Base-by-base conservation (phyloP, 495 filamentous ascomycete genomes). In the Penicillium canariense region DNA sequence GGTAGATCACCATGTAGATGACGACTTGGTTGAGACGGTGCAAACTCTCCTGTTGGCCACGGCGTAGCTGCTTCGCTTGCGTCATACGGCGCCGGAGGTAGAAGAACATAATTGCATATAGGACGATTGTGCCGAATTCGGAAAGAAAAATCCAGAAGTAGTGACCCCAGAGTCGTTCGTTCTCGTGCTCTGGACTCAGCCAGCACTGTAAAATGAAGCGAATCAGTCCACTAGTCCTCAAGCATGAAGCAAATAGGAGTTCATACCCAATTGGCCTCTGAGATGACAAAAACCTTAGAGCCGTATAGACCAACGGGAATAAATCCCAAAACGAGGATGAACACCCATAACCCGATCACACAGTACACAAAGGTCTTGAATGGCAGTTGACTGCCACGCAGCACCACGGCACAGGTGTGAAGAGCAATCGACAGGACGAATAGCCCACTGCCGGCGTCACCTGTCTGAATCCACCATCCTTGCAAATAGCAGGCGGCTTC, bases 101-200 rank as follows among this genome's bases (percentile, higher is more conserved):
- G 58, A 86, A 57, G 71, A 82, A 87, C 64, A 88, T 81, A 59
- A 84, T 63, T 1, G 69, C 67, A 68, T 91, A 91, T 22, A 90
- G 76, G 17, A 81, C 53, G 50, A 84, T 70, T 14, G 84, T 88
- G 5, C 81, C 61, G 58, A 84, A 81, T 56, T 89, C 80, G 54
- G 79, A 68, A 51, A 89, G 68, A 68, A 90, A 89, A 64, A 90
- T 87, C 80, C 84, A 91, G 53, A 91, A 68, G 59, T 91, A 91
- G 61, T 91, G 88, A 12, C 84, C 76, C 75, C 79, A 83, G 8
- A 91, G 82, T 50, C 87, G 87, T 44, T 84, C 77, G 15, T 60
- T 59, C 51, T 83, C 76, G 67, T 84, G 82, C 18, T 69, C 60
- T 14, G 72, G 61, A 49, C 83, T 82, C n/a, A 90, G 68, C 87